Base-by-base conservation (phyloP, 2,329 filamentous ascomycete species). In the Cylindrodendrum hubeiense region DNA sequence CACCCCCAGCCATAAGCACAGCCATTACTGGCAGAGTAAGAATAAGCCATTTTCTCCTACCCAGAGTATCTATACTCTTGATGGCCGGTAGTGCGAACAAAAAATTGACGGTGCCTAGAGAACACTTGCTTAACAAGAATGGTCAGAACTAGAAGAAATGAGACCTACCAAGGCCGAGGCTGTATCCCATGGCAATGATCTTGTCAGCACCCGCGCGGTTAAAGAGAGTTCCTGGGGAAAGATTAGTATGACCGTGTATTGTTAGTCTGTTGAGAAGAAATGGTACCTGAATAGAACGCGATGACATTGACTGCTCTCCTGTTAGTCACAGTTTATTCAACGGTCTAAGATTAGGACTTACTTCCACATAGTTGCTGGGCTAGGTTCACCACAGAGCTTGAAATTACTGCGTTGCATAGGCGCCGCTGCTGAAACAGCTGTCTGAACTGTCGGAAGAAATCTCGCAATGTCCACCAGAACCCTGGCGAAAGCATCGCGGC, bases 21-120 rank as follows among this genome's bases (percentile, higher is more conserved):
- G 77, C 76, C 82, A 83, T 84, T 0, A 80, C 58, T 2, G 82
- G 82, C 15, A 84, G 63, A 0, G 82, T 84, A 3, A 79, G 68
- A 2, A 81, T 72, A 3, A 84, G 77, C 80, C 80, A 83, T 52
- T 78, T 80, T 21, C 82, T 75, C 30, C 82, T 75, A 4, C 82
- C 82, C 8, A 83, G 69, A 0, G 74, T 75, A 47, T 77, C 75
- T 22, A 76, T 76, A 53, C 72, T 75, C 59, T 69, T 73, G 53
- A 81, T 78, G 8, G 79, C 79, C 2, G 78, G 77, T 1, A 83
- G 74, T 1, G 77, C 79, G 37, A 81, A 84, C 19, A 81, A 15
- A 56, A 83, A 83, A 52, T 83, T 83, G 6, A 83, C 74, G 12
- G 78, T 78, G 0, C 81, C 74, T 78, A 3, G 15, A 26, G 17